Percentiles rank a stretch among this genome's conserved stretches.
phyloP scores from a whole-genome alignment of 202 grass and related monocot species.

The Zizania palustris region DNA sequence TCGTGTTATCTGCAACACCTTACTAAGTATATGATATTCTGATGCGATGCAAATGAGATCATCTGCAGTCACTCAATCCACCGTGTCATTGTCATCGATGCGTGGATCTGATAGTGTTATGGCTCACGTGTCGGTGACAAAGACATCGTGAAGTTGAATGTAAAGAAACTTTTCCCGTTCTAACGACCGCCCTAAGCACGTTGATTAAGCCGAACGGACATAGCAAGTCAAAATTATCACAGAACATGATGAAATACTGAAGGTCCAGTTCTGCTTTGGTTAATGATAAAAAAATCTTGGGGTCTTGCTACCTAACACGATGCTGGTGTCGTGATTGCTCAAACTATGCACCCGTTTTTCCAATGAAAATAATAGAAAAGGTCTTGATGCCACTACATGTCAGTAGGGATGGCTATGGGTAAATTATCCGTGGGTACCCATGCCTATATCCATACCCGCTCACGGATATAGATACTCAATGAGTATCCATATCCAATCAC shows the following conservation, averaged over 20 bases:
- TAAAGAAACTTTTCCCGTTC: no score
- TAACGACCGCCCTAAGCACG: not conserved
- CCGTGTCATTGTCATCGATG: no score
- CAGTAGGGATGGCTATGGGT: no score
- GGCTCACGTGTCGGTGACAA: no score
- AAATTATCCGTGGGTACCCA: no score
- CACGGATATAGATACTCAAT: no score
- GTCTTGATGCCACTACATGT: not conserved
- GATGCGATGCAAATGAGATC: no score
- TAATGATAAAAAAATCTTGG: slow-evolving; percentile 24
- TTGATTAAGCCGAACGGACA: slow-evolving; percentile 19
- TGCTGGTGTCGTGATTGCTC: not conserved
- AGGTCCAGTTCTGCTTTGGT: not conserved
- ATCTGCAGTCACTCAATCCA: no score
- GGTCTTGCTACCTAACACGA: not conserved
- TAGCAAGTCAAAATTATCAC: slow-evolving; percentile 32
- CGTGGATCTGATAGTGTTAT: no score
- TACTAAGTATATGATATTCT: not conserved
- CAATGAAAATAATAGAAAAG: not conserved
- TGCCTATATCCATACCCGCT: no score
- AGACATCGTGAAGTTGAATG: no score
- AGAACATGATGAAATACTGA: slow-evolving; percentile 20
- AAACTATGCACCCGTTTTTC: not conserved
- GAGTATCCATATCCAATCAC: no score
- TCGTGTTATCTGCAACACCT: slow-evolving; percentile 4